A percentile compares a stretch with the other conserved stretches of the same genome.
phyloP scores from a whole-genome alignment of 345 rosid genomes.

The Lepidium didymum region DNA sequence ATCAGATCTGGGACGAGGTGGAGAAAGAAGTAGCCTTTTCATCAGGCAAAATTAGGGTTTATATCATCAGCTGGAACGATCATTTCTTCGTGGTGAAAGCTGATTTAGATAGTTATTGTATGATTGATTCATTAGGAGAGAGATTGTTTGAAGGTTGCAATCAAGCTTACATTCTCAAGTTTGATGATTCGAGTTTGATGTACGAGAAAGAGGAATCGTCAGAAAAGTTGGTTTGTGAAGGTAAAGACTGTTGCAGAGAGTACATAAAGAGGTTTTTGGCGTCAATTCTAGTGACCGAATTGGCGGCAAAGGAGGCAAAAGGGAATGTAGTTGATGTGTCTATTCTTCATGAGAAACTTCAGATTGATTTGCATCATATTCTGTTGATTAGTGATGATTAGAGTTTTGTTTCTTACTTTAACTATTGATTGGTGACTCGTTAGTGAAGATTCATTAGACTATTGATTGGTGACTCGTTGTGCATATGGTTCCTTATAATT shows the following conservation, averaged over 20 bases:
- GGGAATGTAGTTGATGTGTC: constrained; percentile 27
- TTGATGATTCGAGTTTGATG: constrained; percentile 43
- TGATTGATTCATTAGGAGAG: constrained; percentile 57
- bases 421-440: background rate
- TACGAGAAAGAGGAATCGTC: constrained; percentile 18
- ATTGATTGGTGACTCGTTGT: background rate
- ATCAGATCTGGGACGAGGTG: constrained; percentile 43
- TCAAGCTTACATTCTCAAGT: constrained; percentile 50
- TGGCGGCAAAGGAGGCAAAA: constrained; percentile 45
- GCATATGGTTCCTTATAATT: background rate
- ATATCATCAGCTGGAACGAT: constrained; percentile 62
- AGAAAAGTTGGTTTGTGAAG: constrained; percentile 35
- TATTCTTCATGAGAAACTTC: constrained; percentile 44
- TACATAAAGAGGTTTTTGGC: constrained; percentile 63
- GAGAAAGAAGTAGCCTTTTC: constrained; percentile 17
- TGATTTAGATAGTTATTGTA: constrained; percentile 31
- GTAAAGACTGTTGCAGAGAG: constrained; percentile 55
- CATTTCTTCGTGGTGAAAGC: constrained; percentile 61
- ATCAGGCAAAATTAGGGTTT: constrained; percentile 27
- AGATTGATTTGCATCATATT: constrained; percentile 54
- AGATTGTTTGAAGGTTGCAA: constrained; percentile 56
- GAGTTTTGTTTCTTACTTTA: background rate
- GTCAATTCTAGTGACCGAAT: constrained; percentile 41
- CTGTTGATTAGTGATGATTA: background rate
- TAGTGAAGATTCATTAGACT: constrained; percentile 3